Percentiles rank a stretch among this genome's conserved stretches.
Evolutionary conservation across 352 stramenopile species (phyloP).

Genomic region (Thraustotheca clavata): DNA sequence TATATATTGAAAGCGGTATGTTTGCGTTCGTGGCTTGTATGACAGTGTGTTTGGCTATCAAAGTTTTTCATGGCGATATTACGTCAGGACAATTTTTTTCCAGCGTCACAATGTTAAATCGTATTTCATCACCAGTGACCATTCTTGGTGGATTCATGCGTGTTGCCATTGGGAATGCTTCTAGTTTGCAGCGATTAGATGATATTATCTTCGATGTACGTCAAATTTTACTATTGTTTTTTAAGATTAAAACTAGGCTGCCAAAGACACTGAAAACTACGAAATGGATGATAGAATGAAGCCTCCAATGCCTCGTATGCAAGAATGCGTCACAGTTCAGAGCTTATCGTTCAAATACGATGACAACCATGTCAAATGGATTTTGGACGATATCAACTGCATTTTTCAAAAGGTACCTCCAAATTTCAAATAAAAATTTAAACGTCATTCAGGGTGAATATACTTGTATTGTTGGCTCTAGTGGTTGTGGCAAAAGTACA

Average conservation of each 20-base stretch:
- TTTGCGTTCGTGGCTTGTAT: constrained; percentile 86
- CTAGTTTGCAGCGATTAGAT: constrained; percentile 78
- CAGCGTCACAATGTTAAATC: constrained; percentile 66
- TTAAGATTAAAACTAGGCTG: neutral
- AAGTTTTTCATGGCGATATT: constrained; percentile 62
- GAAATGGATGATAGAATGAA: constrained; percentile 21
- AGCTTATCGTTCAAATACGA: constrained; percentile 40
- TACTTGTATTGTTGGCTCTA: constrained; percentile 78
- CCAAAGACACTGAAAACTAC: neutral
- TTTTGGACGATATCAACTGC: constrained; percentile 27
- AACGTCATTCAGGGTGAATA: constrained; percentile 57
- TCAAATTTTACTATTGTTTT: neutral
- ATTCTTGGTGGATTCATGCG: constrained; percentile 83
- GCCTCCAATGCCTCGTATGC: constrained; percentile 71
- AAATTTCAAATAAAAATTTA: neutral
- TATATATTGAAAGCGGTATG: constrained; percentile 86
- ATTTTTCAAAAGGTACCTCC: neutral
- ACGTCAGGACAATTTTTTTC: constrained; percentile 75
- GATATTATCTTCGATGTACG: constrained; percentile 53
- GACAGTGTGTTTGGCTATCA: constrained; percentile 75
- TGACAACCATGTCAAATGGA: constrained; percentile 10
- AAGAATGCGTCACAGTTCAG: constrained; percentile 65
- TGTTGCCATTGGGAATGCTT: constrained; percentile 80
- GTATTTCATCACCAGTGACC: constrained; percentile 76
- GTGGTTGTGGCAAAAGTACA: constrained; percentile 83